Evolutionary conservation across 2,329 filamentous ascomycete species (phyloP).

Genomic region (Pestalotiopsis sp.): DNA sequence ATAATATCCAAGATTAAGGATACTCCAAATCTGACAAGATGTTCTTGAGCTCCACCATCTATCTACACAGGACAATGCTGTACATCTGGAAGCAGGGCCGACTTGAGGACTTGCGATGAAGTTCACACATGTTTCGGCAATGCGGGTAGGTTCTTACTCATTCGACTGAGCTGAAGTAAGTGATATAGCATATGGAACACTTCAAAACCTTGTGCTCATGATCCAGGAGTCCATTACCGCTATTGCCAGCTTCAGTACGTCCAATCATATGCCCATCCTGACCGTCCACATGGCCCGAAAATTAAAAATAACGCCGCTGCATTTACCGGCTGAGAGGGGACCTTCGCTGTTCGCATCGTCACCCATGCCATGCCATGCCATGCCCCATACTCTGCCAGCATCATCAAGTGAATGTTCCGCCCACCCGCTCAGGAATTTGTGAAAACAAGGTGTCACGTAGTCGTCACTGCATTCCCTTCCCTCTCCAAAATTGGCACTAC

Average conservation of each 20-base stretch:
- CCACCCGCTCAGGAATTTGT: neutral
- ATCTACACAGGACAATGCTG: neutral
- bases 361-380: neutral
- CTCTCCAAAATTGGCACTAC: neutral
- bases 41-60: no score
- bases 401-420: neutral
- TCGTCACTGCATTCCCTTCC: neutral
- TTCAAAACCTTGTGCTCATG: neutral
- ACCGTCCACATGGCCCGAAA: slow-evolving; percentile 8
- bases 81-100: neutral
- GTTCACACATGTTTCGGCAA: neutral
- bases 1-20: neutral
- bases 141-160: neutral
- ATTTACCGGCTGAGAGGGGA: neutral
- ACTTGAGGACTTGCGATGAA: neutral
- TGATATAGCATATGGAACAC: neutral
- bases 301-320: slow-evolving; percentile 13
- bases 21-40: no score
- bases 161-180: neutral
- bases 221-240: neutral
- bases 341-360: neutral
- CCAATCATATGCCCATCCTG: neutral
- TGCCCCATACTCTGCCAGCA: neutral
- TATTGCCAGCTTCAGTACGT: neutral
- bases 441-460: neutral